Base-by-base conservation (phyloP, 768 basidiomycete genomes). In the Trametes cingulata region DNA sequence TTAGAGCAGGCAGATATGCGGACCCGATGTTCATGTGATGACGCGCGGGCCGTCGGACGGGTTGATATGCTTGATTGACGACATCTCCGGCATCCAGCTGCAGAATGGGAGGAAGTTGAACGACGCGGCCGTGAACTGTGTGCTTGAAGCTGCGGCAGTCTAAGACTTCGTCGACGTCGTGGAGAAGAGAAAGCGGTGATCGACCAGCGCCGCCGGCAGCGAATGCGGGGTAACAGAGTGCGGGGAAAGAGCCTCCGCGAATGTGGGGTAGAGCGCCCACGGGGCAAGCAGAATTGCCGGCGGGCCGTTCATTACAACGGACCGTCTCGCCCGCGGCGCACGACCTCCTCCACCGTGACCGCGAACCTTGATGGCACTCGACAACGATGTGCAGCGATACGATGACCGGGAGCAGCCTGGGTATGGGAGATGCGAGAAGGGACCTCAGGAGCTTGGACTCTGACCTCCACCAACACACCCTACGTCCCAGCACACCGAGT, bases 11-110 rank as follows among this genome's bases (percentile, higher is more conserved):
- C 39, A n/a, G 22, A 12, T 35, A 29, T n/a, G 36, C 7, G 33
- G 33, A 13, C n/a, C n/a, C 39, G 54, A n/a, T 20, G 54, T 37
- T 12, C 54, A 56, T 49, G 56, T 56, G 56, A 56, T 56, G 56
- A 17, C 27, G 24, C 24, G 25, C 56, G 45, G 46, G 22, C 56
- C 56, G 47, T 39, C 27, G 47, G 46, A 14, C 25, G 5, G 14
- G 39, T 3, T 33, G 29, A 17, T 35, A 39, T 39, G 22, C 10
- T 6, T 36, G 12, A 12, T 33, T 33, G 29, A 33, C 29, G 29
- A 33, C 29, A 33, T 33, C n/a, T n/a, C n/a, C n/a, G n/a, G n/a
- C n/a, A n/a, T n/a, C n/a, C n/a, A n/a, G n/a, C n/a, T n/a, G n/a
- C n/a, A n/a, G n/a, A n/a, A n/a, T n/a, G n/a, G n/a, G n/a, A n/a